Base-by-base conservation (phyloP, 176 grass and related monocot genomes). In the Hyparrhenia diplandra region DNA sequence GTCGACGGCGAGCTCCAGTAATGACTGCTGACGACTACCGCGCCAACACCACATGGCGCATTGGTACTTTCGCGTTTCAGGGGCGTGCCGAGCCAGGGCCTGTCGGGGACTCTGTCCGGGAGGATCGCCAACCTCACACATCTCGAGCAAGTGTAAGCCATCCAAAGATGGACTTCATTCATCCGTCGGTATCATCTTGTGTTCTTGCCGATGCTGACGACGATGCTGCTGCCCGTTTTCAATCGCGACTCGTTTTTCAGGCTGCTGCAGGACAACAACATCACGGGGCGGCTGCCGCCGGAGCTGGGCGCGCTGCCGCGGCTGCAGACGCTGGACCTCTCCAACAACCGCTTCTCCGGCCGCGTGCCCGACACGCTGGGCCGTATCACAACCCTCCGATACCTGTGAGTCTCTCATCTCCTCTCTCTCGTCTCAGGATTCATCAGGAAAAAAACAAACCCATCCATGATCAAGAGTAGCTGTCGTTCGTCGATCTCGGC, bases 251-350 rank as follows among this genome's bases (percentile, higher is more conserved):
- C 2, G 52, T 43, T 88, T 88, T 35, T 29, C 60, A 97, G 95
- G 64, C 47, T 98, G 34, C 85, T 98, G 51, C 95, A 98, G 85
- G 95, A 98, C 88, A 98, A 98, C 86, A 91, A 98, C 90, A 84
- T 98, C 80, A 89, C 90, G 28, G 95, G 95, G 20, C 81, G 82
- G 27, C 90, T 98, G 73, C 95, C 92, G 57, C 52, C 83, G 59
- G 92, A 95, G 85, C 74, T 98, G 2, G 95, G 92, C 54, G 52
- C 69, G 27, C 95, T 98, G 67, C 86, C 88, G n/a, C 78, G 87
- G 60, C 84, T 98, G 5, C 92, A 98, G 74, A 95, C 95, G 40
- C 90, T 98, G 52, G 95, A 98, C 84, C 90, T 98, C 64, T 94
- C 95, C 70, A 98, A 85, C 90, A 98, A 98, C 84, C 84, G 66